phyloP scores from a whole-genome alignment of 768 basidiomycete genomes.

The Termitomyces sp. region DNA sequence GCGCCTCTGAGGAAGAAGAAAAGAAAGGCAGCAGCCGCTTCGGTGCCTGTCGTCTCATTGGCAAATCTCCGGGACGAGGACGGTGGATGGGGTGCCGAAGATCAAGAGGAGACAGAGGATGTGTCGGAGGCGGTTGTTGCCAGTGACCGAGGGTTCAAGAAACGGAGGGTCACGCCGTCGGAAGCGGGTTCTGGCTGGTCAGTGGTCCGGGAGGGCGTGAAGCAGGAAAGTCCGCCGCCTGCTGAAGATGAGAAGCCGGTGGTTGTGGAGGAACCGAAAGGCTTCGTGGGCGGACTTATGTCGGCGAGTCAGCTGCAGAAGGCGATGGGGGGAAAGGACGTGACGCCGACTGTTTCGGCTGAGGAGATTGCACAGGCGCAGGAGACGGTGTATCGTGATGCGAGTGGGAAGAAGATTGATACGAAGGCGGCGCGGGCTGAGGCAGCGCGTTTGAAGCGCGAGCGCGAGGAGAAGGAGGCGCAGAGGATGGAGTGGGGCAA shows the following conservation, averaged over 20 bases:
- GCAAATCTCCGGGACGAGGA: constrained; percentile 63
- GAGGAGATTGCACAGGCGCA: constrained; percentile 61
- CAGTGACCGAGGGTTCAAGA: constrained; percentile 76
- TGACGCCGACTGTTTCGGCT: constrained; percentile 31
- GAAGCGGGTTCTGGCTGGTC: constrained; percentile 59
- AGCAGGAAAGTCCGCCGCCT: constrained; percentile 46
- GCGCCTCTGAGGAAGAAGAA: constrained; percentile 72
- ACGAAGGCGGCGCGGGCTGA: constrained; percentile 81
- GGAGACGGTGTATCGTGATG: constrained; percentile 93
- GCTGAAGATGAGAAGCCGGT: constrained; percentile 66
- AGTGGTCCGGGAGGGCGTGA: constrained; percentile 52
- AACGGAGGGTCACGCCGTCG: constrained; percentile 39
- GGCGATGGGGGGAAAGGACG: constrained; percentile 39
- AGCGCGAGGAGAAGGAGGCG: constrained; percentile 81
- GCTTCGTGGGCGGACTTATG: constrained; percentile 73
- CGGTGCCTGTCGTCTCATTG: constrained; percentile 19
- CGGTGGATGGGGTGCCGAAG: constrained; percentile 54
- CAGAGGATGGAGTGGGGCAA: constrained; percentile 98
- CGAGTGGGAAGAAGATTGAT: constrained; percentile 83
- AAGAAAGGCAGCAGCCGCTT: constrained; percentile 41
- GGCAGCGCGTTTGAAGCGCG: constrained; percentile 73
- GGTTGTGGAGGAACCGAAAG: constrained; percentile 39
- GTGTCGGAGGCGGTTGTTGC: constrained; percentile 61
- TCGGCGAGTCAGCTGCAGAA: constrained; percentile 71
- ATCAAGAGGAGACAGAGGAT: constrained; percentile 51